A percentile compares a stretch with the other conserved stretches of the same genome.
phyloP scores from a whole-genome alignment of 1,139 yeast species.

The Groenewaldozyma sp. region DNA sequence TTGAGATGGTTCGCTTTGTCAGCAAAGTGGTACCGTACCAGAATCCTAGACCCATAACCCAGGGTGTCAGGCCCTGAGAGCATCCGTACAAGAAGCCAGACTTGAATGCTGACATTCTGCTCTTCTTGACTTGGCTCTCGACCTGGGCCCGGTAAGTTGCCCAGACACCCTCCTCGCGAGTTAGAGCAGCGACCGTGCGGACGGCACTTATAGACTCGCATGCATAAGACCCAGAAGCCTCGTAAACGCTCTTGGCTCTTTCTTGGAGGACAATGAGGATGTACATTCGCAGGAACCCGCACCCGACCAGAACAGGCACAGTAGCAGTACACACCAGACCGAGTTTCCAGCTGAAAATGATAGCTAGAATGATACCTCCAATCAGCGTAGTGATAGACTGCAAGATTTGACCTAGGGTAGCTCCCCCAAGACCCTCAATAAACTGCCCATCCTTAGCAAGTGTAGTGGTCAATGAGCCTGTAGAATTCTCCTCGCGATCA shows the following conservation, averaged over 20 bases:
- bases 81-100: constrained; percentile 28
- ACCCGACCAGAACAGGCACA: constrained; percentile 63
- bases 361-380: constrained; percentile 63
- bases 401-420: constrained; percentile 67
- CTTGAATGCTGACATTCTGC: constrained; percentile 22
- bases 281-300: constrained; percentile 72
- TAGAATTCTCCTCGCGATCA: constrained; percentile 47
- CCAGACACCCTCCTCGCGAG: constrained; percentile 30
- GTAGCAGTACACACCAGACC: constrained; percentile 49
- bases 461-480: constrained; percentile 79
- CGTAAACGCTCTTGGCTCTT: constrained; percentile 32
- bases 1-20: constrained; percentile 19
- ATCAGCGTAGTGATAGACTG: constrained; percentile 64
- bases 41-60: constrained; percentile 32
- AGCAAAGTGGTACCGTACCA: constrained; percentile 33
- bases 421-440: constrained; percentile 79
- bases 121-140: constrained; percentile 23
- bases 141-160: constrained; percentile 23
- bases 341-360: constrained; percentile 59
- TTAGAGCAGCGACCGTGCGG: constrained; percentile 31
- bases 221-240: constrained; percentile 31
- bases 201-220: constrained; percentile 30
- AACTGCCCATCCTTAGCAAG: constrained; percentile 78
- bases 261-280: constrained; percentile 64
- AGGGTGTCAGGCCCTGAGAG: constrained; percentile 31